These are phyloP conservation scores for Coemansia sp. DNA, from an alignment of 192 early-diverging fungal species.

Conservation along the genomic window DNA sequence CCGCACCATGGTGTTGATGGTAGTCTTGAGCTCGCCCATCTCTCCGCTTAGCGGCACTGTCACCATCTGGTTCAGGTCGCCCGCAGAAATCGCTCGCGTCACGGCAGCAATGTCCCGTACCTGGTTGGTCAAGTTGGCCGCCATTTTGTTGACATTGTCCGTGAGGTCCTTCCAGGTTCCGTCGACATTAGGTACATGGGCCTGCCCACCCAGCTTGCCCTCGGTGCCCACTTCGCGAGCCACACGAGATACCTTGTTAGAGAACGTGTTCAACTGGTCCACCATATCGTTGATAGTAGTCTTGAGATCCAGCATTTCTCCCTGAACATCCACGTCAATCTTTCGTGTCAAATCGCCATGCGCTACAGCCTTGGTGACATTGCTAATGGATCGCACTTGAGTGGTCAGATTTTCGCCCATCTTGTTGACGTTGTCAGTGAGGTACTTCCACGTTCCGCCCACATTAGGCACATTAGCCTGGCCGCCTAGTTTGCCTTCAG, in stretches of 20 bases:
- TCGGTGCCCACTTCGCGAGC: conserved; percentile 66
- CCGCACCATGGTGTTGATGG: conserved; percentile 64
- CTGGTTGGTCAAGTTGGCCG: conserved; percentile 64
- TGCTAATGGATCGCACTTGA: conserved; percentile 67
- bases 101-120: conserved; percentile 69
- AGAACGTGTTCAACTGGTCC: conserved; percentile 55
- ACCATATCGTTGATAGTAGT: conserved; percentile 66
- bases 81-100: conserved; percentile 63
- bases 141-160: conserved; percentile 71
- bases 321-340: conserved; percentile 56
- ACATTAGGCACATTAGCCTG: conserved; percentile 64
- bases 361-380: conserved; percentile 69
- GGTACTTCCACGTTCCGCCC: conserved; percentile 68
- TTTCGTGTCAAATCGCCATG: conserved; percentile 64
- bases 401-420: conserved; percentile 68
- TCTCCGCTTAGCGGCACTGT: conserved; percentile 58
- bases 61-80: conserved; percentile 58
- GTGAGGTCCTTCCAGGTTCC: conserved; percentile 68
- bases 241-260: conserved; percentile 58
- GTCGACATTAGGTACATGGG: conserved; percentile 57
- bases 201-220: conserved; percentile 65
- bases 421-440: conserved; percentile 72
- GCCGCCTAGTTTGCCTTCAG: conserved; percentile 67
- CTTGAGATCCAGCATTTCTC: conserved; percentile 66
- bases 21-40: conserved; percentile 58